phyloP scores from a whole-genome alignment of 768 basidiomycete species.

The Pleurotus platypus region DNA sequence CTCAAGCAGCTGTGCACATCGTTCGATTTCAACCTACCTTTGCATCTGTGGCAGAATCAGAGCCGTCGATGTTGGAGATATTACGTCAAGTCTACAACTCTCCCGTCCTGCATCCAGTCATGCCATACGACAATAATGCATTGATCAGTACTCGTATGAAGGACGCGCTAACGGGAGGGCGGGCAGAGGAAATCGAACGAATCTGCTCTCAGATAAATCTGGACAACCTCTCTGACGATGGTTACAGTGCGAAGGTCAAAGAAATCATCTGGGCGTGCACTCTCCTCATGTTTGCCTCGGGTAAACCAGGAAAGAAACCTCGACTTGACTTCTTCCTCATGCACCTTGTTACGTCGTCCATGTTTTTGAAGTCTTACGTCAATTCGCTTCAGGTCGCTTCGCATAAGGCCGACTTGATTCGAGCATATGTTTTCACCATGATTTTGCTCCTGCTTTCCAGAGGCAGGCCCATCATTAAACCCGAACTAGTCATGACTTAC shows the following conservation, averaged over 20 bases:
- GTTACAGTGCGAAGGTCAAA: constrained; percentile 41
- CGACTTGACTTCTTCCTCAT: constrained; percentile 58
- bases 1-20: constrained; percentile 43
- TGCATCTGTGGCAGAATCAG: constrained; percentile 9
- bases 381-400: constrained; percentile 24
- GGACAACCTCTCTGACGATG: constrained; percentile 34
- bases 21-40: constrained; percentile 16
- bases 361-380: constrained; percentile 45
- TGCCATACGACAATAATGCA: constrained; percentile 49
- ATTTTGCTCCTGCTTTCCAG: constrained; percentile 34
- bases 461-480: constrained; percentile 52
- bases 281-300: constrained; percentile 43
- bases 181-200: constrained; percentile 40
- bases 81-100: constrained; percentile 50
- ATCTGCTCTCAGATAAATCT: constrained; percentile 39
- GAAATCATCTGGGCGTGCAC: constrained; percentile 48
- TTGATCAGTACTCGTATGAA: constrained; percentile 31
- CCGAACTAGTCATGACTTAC: constrained; percentile 42
- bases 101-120: constrained; percentile 40
- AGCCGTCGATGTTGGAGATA: constrained; percentile 44
- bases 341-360: constrained; percentile 51
- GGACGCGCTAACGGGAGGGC: constrained; percentile 30
- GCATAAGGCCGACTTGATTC: constrained; percentile 43
- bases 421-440: constrained; percentile 33
- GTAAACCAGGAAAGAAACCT: constrained; percentile 42